A percentile compares a stretch with the other conserved stretches of the same genome.
phyloP scores from a whole-genome alignment of 78 protist species.

The Fonticula alba region DNA sequence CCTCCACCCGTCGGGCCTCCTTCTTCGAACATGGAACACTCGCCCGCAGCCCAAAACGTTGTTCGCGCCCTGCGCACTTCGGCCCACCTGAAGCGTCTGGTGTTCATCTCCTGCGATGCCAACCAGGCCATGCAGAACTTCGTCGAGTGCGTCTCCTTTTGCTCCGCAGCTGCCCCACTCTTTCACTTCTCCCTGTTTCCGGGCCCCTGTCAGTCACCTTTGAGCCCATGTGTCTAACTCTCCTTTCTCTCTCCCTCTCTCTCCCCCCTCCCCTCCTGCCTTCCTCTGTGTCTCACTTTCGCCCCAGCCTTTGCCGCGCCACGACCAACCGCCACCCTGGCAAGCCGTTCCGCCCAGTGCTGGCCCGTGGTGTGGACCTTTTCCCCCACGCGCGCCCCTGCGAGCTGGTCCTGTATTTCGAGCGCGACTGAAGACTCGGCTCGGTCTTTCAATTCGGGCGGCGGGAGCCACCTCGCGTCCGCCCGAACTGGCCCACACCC shows the following conservation, averaged over 20 bases:
- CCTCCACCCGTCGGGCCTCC: too few relatives aligned
- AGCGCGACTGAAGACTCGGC: too few relatives aligned
- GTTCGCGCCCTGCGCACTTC: background rate
- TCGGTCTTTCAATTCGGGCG: too few relatives aligned
- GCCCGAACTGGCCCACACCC: too few relatives aligned
- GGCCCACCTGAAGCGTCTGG: background rate
- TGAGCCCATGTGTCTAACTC: too few relatives aligned
- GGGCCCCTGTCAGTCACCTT: too few relatives aligned
- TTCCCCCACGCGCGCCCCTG: constrained; percentile 65
- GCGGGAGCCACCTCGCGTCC: background rate
- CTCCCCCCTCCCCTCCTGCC: too few relatives aligned
- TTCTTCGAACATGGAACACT: background rate
- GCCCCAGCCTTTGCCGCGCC: constrained; percentile 29
- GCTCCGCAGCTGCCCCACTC: too few relatives aligned
- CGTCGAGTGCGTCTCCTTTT: too few relatives aligned
- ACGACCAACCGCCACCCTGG: constrained; percentile 16
- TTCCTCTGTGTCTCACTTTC: background rate
- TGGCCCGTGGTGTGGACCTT: constrained; percentile 42
- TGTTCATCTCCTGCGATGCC: background rate
- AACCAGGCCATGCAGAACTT: background rate
- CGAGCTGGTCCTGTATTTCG: constrained; percentile 52
- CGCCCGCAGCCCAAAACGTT: background rate
- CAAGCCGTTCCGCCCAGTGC: constrained; percentile 37
- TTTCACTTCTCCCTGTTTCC: too few relatives aligned
- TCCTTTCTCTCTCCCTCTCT: too few relatives aligned